Base-by-base conservation (phyloP, 2,329 filamentous ascomycete genomes). In the Neonectria magnoliae region DNA sequence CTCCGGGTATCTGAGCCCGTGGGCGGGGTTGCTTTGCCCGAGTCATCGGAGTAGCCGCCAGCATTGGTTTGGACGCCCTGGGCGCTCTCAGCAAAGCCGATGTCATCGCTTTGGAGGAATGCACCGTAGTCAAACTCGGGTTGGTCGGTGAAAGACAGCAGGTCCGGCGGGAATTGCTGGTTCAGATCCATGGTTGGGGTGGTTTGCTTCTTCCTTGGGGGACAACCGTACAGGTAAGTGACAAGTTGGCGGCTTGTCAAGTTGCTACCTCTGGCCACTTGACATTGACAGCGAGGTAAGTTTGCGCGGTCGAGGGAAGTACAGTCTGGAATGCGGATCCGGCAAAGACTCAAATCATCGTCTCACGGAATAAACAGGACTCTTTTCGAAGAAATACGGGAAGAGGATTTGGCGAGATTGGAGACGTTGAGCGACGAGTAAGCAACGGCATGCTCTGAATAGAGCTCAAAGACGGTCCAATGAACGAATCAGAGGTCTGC, bases 61-160 rank as follows among this genome's bases (percentile, higher is more conserved):
- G 42, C 38, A 36, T 57, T 57, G 60, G 57, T 55, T 14, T 54
- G 41, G n/a, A 66, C 60, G n/a, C 60, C 70, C 16, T 72, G 63
- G 9, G 55, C 59, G 22, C 52, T 66, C 42, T 70, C 69, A 9
- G 58, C 62, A 27, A 76, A 72, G n/a, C 48, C 60, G 42, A 73
- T 63, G n/a, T 68, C 64, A 2, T 75, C 75, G 29, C 62, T 29
- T 36, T 79, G 75, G 25, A 83, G 74, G 57, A 81, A 82, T 48
- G 75, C 74, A 9, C 71, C 73, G 48, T 82, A 82, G 70, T 81
- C 80, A 50, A 82, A 81, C 14, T 79, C 71, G 5, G 71, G 44
- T n/a, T 75, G 71, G 5, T 75, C 74, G 7, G 71, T 63, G 55
- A 78, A 75, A 29, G 72, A 62, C 27, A 81, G 69, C 36, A 79